Evolutionary conservation across 495 filamentous ascomycete species (phyloP), one percentile per base, ranked within the genome.

Genomic region (Chaetomidium leptoderma): DNA sequence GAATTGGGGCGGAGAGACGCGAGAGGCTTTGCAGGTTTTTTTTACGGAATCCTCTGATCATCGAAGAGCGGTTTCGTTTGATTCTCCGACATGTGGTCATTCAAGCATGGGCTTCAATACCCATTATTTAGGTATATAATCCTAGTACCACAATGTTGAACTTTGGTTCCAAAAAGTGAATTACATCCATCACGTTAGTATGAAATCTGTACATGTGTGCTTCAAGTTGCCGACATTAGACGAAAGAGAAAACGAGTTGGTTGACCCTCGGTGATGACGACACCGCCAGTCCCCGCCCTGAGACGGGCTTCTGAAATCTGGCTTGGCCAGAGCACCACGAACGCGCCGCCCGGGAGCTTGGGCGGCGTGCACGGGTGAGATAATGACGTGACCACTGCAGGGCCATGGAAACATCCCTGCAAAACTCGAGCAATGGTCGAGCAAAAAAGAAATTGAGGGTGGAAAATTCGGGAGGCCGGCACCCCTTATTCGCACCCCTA

Each of bases 321-420:
- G n/a, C n/a, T n/a, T n/a, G n/a, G n/a, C n/a, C n/a, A n/a, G n/a
- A n/a, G n/a, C n/a, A n/a, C n/a, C n/a, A n/a, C n/a, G n/a, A n/a
- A n/a, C n/a, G n/a, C n/a, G 52, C 52, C 52, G 30, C 24, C 6
- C 10, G 35, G 26, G 47, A 36, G 47, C 47, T 36, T 35, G 24
- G 26, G 10, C 13, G n/a, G n/a, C 19, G 19, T 44, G 52, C 52
- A 44, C 17, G 17, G 17, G n/a, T 37, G 26, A 17, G 11, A 53
- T 9, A 29, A 57, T 57, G 54, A 63, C 60, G 60, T 63, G 60
- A 63, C 55, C 55, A 33, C 16, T n/a, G 11, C 27, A 39, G 32
- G 53, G 43, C n/a, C 43, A 39, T 14, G 21, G 33, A 6, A 37
- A 17, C 17, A 49, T 57, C 55, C 35, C 45, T 49, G 44, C n/a